These are phyloP conservation scores for Boeremia exigua DNA, from an alignment of 2,329 filamentous ascomycete species.

Conservation along the genomic window DNA sequence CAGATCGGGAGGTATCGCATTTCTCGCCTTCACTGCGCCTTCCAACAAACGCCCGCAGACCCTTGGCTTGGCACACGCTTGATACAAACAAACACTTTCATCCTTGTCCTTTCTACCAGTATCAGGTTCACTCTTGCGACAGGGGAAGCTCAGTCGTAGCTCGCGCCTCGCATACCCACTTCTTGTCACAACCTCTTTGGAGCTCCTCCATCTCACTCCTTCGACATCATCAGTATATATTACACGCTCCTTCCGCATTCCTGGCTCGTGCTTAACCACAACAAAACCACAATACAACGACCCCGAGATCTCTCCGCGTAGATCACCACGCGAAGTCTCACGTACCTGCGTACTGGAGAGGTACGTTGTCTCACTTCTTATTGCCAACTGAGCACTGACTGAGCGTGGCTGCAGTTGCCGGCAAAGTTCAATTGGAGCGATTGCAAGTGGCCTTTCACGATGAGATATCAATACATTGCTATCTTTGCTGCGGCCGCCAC, in stretches of 20 bases:
- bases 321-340: constrained; percentile 11
- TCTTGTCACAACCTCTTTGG: constrained; percentile 32
- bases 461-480: constrained; percentile 47
- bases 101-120: constrained; percentile 7
- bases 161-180: constrained; percentile 13
- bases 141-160: constrained; percentile 12
- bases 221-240: constrained; percentile 33
- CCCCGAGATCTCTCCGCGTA: not conserved
- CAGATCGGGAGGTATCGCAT: constrained; percentile 20
- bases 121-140: constrained; percentile 24
- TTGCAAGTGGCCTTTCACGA: constrained; percentile 24
- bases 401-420: constrained; percentile 9
- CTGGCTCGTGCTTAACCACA: constrained; percentile 17
- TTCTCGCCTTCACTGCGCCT: constrained; percentile 29
- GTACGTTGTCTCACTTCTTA: constrained; percentile 8
- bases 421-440: not conserved
- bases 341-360: constrained; percentile 3
- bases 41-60: constrained; percentile 25
- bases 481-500: constrained; percentile 51
- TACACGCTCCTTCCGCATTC: constrained; percentile 28
- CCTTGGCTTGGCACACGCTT: constrained; percentile 30
- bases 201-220: constrained; percentile 46
- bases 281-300: constrained; percentile 11
- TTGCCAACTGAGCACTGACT: constrained; percentile 11
- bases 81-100: constrained; percentile 29